Evolutionary conservation across 2,329 filamentous ascomycete species (phyloP).

Genomic region (Cyphellophora attinorum): DNA sequence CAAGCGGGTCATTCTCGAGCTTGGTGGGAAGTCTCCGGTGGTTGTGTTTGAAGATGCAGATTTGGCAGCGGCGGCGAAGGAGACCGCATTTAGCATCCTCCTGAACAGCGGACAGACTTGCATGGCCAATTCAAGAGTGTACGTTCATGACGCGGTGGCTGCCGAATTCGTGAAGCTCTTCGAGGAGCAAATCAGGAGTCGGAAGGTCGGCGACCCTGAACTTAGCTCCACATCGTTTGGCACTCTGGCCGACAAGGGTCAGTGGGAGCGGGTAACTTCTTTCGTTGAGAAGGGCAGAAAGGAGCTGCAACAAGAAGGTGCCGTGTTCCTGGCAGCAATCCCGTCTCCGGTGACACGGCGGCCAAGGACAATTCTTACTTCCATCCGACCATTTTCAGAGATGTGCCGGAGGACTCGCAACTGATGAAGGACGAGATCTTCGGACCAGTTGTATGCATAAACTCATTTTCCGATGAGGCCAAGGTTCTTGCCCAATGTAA

Average conservation of each 20-base stretch:
- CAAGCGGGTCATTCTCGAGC: slow-evolving; percentile 52
- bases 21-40: slow-evolving; percentile 49
- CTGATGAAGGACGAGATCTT: slow-evolving; percentile 33
- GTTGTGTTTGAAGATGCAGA: slow-evolving; percentile 51
- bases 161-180: slow-evolving; percentile 28
- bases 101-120: slow-evolving; percentile 56
- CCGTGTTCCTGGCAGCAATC: slow-evolving; percentile 36
- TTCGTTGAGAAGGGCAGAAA: slow-evolving; percentile 34
- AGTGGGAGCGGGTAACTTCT: slow-evolving; percentile 32
- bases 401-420: slow-evolving; percentile 23
- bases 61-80: slow-evolving; percentile 64
- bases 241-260: slow-evolving; percentile 32
- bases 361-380: slow-evolving; percentile 30
- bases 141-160: slow-evolving; percentile 49
- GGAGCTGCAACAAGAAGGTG: no score
- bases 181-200: no score
- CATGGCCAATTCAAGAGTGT: slow-evolving; percentile 52
- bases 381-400: slow-evolving; percentile 27
- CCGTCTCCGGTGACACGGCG: slow-evolving; percentile 24
- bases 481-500: slow-evolving; percentile 29
- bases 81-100: slow-evolving; percentile 56
- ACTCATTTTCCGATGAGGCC: slow-evolving; percentile 27
- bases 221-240: slow-evolving; percentile 41
- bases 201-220: slow-evolving; percentile 59
- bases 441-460: slow-evolving; percentile 29